A percentile compares a stretch with the other conserved stretches of the same genome.
Evolutionary conservation across 108 stramenopile species (phyloP).

Genomic region (Aurantiochytrium sp.): DNA sequence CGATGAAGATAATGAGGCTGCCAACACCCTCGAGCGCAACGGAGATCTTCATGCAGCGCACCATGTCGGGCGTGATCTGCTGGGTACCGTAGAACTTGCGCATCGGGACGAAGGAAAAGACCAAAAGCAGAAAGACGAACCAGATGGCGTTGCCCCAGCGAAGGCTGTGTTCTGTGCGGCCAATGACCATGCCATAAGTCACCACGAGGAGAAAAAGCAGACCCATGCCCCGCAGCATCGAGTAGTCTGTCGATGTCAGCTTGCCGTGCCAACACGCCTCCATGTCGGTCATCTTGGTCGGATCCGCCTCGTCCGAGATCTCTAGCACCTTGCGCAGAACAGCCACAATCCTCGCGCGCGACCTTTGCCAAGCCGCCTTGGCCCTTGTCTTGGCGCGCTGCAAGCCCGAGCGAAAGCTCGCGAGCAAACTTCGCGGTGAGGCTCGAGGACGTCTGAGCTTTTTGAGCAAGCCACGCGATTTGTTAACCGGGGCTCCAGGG

Average conservation of each 20-base stretch:
- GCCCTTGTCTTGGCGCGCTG: background rate
- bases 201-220: background rate
- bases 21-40: background rate
- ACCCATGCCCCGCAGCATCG: background rate
- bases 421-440: background rate
- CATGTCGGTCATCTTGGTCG: background rate
- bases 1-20: background rate
- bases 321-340: background rate
- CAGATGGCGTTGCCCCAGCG: background rate
- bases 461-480: no score
- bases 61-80: background rate
- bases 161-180: background rate
- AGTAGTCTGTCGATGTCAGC: slow-evolving; percentile 10
- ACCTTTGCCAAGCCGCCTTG: background rate
- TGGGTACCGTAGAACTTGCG: slow-evolving; percentile 8
- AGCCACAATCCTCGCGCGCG: background rate
- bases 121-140: background rate
- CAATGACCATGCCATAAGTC: background rate
- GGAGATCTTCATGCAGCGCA: slow-evolving; percentile 1
- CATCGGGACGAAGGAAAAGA: background rate
- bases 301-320: background rate
- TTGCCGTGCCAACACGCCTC: background rate
- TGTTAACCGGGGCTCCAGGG: background rate
- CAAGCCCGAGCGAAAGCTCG: background rate
- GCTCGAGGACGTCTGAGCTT: background rate